Percentiles rank a stretch among this genome's conserved stretches.
Conservation (phyloP, 345 rosid species). For the Populus ilicifolia region DNA sequence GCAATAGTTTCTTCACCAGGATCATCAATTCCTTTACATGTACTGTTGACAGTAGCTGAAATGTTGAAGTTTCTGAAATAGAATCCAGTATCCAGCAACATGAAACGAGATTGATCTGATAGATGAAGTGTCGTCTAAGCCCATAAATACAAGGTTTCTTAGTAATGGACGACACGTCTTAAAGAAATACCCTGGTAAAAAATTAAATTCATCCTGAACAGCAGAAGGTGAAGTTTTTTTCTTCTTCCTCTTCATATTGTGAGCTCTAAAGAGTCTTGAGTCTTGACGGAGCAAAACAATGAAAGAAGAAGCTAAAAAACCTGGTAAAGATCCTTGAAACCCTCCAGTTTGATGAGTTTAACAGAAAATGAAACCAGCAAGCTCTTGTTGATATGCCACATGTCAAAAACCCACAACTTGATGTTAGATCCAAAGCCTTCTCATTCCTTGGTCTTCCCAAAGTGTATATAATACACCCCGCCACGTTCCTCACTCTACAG, state of each 20-base stretch:
- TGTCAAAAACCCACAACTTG: constrained; percentile 5
- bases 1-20: neutral
- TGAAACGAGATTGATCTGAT: neutral
- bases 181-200: too few species aligned
- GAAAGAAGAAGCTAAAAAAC: constrained; percentile 2
- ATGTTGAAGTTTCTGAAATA: too few species aligned
- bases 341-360: neutral
- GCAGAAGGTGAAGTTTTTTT: neutral
- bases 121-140: neutral
- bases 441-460: neutral
- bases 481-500: neutral
- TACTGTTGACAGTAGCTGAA: neutral
- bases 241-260: too few species aligned
- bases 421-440: neutral
- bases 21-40: neutral
- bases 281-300: constrained; percentile 3
- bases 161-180: neutral
- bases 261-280: neutral
- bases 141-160: neutral
- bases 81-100: neutral
- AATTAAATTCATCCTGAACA: neutral
- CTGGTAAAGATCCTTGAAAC: constrained; percentile 7
- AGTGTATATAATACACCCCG: neutral
- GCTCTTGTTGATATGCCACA: constrained; percentile 6
- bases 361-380: neutral